A percentile compares a stretch with the other conserved stretches of the same genome.
Evolutionary conservation across 306 rosid species (phyloP).

Genomic region (Vigna trinervia): DNA sequence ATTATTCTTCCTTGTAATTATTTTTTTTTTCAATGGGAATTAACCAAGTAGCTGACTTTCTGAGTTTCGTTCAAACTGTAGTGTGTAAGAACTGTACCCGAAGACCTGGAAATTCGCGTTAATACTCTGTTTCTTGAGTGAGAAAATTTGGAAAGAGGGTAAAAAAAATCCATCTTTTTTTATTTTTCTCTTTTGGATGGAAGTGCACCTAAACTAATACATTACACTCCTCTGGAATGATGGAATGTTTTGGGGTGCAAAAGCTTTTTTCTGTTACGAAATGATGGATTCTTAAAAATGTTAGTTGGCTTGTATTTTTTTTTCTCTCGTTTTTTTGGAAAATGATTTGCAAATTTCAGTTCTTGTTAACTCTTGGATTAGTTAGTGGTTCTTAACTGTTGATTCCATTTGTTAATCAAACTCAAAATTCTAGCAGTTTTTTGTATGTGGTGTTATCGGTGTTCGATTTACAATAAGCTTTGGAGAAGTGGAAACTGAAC

Average conservation of each 20-base stretch:
- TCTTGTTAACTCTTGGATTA: conserved; percentile 3
- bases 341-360: not conserved
- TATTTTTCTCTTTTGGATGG: not conserved
- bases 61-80: not conserved
- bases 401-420: not conserved
- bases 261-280: not conserved
- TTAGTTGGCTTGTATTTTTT: not conserved
- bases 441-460: not conserved
- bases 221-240: not conserved
- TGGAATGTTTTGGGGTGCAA: not conserved
- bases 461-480: conserved; percentile 23
- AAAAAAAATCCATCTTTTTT: not conserved
- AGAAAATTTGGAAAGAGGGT: not conserved
- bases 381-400: not conserved
- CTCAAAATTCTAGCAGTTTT: not conserved
- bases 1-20: not conserved
- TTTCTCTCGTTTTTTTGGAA: not conserved
- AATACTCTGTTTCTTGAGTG: not conserved
- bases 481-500: not conserved
- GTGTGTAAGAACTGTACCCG: not conserved
- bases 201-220: not conserved
- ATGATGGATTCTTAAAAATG: not conserved
- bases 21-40: not conserved
- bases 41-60: not conserved
- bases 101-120: not conserved